Conservation (phyloP, 352 stramenopile species). For the Phytophthora europaea region DNA sequence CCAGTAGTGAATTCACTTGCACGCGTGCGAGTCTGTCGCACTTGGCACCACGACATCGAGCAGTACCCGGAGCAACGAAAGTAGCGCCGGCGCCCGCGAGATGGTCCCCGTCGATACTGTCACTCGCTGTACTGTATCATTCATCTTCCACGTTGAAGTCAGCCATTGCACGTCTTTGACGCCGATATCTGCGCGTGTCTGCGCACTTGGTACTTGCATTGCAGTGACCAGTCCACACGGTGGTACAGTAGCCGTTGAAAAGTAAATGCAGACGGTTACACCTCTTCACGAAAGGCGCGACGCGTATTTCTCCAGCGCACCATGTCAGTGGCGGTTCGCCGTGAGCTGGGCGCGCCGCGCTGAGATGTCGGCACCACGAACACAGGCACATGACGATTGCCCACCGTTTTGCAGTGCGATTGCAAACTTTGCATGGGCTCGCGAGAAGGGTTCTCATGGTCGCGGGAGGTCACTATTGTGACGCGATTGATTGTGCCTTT, state of each 20-base stretch:
- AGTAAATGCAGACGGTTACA: background rate
- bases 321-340: background rate
- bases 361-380: background rate
- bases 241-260: background rate
- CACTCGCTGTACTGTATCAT: background rate
- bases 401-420: background rate
- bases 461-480: too few species aligned
- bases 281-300: background rate
- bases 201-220: background rate
- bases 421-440: too few species aligned
- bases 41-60: background rate
- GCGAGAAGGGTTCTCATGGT: too few species aligned
- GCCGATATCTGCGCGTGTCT: background rate
- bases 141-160: conserved; percentile 1
- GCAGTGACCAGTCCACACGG: background rate
- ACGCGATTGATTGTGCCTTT: background rate
- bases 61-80: background rate
- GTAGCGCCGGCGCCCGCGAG: background rate
- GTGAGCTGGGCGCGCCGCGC: background rate
- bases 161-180: background rate
- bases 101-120: background rate
- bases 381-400: background rate
- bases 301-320: conserved; percentile 7
- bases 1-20: background rate
- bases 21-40: background rate